Base-by-base conservation (phyloP, 768 basidiomycete genomes). In the Amanita subjunquillea region DNA sequence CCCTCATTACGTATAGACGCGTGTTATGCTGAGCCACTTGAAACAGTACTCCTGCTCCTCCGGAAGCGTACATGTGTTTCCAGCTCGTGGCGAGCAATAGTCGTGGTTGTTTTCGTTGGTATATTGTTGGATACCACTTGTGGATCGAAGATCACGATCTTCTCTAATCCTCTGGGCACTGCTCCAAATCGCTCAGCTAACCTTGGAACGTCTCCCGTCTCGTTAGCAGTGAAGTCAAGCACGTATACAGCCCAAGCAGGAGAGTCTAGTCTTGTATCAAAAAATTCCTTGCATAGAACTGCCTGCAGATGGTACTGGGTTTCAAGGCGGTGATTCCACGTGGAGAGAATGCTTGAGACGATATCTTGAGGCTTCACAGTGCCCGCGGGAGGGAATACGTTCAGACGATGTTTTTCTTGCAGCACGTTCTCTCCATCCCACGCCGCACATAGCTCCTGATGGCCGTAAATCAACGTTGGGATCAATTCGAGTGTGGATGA, bases 231-330 rank as follows among this genome's bases (percentile, higher is more conserved):
- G n/a, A 48, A 52, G 43, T 66, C 65, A 6, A 63, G 49, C 9
- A 66, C 22, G 45, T 66, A 66, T 23, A 66, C 56, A 6, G 62
- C 55, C 41, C 60, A 63, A 6, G 56, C 51, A 7, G 63, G 58
- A 13, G 65, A 64, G 13, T 59, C 29, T 5, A 58, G 59, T 52
- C 53, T 58, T 4, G 54, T 55, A 15, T 57, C 46, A 8, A 57
- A 46, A 41, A 62, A 63, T 50, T 58, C 58, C 39, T 44, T 42
- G 25, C 58, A 58, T 20, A 58, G 30, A 30, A 56, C 51, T 5
- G 55, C 58, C 42, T 58, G 53, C 12, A 56, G 25, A n/a, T 38
- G 25, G 4, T 50, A 25, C 6, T 15, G 48, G 4, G 13, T 22
- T 36, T 51, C 54, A 2, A 56, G 41, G 7, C n/a, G 50, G 9